These are phyloP conservation scores for Penicillium sp. DNA, from an alignment of 2,329 filamentous ascomycete species.

Conservation along the genomic window DNA sequence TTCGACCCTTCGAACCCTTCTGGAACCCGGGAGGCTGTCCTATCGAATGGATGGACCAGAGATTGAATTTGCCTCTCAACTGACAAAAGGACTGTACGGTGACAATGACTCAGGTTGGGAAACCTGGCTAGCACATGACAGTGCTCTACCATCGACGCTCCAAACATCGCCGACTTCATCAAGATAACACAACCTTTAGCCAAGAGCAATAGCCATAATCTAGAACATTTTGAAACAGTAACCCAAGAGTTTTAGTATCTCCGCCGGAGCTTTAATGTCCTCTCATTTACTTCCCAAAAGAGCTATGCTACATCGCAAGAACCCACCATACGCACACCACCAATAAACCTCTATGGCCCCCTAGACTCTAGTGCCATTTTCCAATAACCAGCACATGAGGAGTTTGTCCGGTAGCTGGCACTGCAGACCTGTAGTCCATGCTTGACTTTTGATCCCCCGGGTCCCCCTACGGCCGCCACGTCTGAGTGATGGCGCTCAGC, in stretches of 20 bases:
- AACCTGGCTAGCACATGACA: not conserved
- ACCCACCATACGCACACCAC: not conserved
- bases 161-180: not conserved
- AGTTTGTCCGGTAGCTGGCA: not conserved
- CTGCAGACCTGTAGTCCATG: not conserved
- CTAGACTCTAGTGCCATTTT: no score
- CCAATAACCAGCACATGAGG: no score
- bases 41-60: not conserved
- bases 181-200: not conserved
- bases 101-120: not conserved
- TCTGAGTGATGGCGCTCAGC: constrained; percentile 15
- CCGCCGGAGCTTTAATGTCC: not conserved
- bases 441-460: constrained; percentile 16
- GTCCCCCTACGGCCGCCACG: not conserved
- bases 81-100: not conserved
- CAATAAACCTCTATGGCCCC: not conserved
- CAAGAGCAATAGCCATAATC: not conserved
- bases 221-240: not conserved
- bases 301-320: not conserved
- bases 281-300: not conserved
- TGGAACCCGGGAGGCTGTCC: not conserved
- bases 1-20: not conserved
- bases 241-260: not conserved
- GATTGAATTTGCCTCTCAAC: not conserved
- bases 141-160: not conserved